Evolutionary conservation across 306 rosid genomes (phyloP), one percentile per base, ranked within the genome.

Genomic region (Cucumis hystrix): DNA sequence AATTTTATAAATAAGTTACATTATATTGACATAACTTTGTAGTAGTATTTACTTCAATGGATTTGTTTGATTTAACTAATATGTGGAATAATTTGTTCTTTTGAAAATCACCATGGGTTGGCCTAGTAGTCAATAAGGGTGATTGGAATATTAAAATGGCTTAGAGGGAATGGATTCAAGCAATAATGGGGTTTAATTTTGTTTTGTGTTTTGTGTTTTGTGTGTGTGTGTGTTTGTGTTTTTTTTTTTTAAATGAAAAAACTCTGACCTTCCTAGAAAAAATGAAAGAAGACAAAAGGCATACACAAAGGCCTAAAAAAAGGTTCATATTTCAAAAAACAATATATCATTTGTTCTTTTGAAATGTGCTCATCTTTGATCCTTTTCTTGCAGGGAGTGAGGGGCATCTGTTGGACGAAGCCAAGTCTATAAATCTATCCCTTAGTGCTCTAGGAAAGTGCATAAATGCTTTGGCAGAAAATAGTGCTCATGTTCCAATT

Each of bases 381-480:
- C 66, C 7, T 81, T 82, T 72, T 78, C 45, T 70, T 37, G 66
- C 93, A 92, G 98, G 99, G 79, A 95, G 99, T 80, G 99, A 95
- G 86, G 98, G 99, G 23, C 93, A 86, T 77, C 85, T 84, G 93
- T 87, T 92, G 76, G 97, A 95, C 91, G 99, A 95, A 89, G 99
- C 98, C 12, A 92, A 95, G 85, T 92, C 91, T 79, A 95, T 95
- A 83, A 95, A 95, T 78, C 93, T 95, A 68, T 95, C 98, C 43
- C 98, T 95, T 79, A 95, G 93, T 85, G 91, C 98, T 75, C 81
- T 95, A 65, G 99, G 99, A 69, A 95, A 92, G 87, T 92, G 99
- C 83, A 95, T 92, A 39, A 91, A 95, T 92, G 94, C 97, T 77
- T 86, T 95, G 25, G 99, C 99, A 76, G 99, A 95, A 88, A 95